These are phyloP conservation scores for Fagus crenata DNA, from an alignment of 306 rosid genomes.

Conservation along the genomic window DNA sequence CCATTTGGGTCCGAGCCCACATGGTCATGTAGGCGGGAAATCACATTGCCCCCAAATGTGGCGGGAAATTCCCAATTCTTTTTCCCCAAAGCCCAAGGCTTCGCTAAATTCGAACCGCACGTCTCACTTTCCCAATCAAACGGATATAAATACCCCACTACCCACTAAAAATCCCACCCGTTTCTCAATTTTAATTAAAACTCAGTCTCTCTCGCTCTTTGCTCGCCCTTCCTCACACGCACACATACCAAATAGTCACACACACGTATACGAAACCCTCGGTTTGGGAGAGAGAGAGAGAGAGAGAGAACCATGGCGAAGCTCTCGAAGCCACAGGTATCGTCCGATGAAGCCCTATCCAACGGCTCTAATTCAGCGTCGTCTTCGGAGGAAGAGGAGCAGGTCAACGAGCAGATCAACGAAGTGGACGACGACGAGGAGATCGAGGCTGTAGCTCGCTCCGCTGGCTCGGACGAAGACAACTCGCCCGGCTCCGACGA, in stretches of 20 bases:
- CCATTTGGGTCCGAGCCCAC: slow-evolving; percentile 5
- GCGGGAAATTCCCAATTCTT: slow-evolving; percentile 62
- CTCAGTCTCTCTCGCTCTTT: slow-evolving; percentile 22
- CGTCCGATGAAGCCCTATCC: slow-evolving; percentile 76
- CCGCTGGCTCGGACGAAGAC: slow-evolving; percentile 68
- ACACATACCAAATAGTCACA: background rate
- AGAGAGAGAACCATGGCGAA: slow-evolving; percentile 55
- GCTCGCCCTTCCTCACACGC: background rate
- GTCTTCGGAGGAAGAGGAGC: slow-evolving; percentile 44
- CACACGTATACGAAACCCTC: slow-evolving; percentile 48
- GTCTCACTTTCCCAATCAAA: slow-evolving; percentile 35
- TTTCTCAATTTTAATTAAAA: background rate
- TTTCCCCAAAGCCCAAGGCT: slow-evolving; percentile 5
- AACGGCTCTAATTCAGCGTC: slow-evolving; percentile 46
- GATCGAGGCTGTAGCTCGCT: slow-evolving; percentile 85
- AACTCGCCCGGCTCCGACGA: slow-evolving; percentile 41
- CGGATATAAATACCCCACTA: slow-evolving; percentile 31
- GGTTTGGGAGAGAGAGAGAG: slow-evolving; percentile 33
- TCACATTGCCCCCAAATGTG: slow-evolving; percentile 28
- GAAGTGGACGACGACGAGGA: slow-evolving; percentile 90
- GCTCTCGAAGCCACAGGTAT: slow-evolving; percentile 50
- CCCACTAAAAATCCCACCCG: background rate
- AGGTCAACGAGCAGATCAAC: slow-evolving; percentile 56
- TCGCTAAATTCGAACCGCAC: slow-evolving; percentile 37
- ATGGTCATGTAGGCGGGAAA: slow-evolving; percentile 49